These are phyloP conservation scores for Powellomyces hirtus DNA, from an alignment of 192 early-diverging fungal species.

Conservation along the genomic window DNA sequence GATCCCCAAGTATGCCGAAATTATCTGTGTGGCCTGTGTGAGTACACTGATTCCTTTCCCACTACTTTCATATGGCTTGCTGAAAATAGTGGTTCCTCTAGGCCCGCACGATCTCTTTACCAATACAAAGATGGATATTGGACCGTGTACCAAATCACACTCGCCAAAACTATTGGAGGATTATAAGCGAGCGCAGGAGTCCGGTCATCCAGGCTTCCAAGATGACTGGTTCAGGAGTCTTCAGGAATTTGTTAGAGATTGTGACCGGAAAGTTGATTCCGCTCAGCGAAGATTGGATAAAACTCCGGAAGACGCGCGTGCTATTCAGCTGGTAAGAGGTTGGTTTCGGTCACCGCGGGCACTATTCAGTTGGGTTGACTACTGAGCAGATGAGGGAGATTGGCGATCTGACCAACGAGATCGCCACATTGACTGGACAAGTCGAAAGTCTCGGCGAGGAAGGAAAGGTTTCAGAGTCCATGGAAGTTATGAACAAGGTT, in stretches of 20 bases:
- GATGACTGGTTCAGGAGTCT: slow-evolving; percentile 47
- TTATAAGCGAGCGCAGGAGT: slow-evolving; percentile 40
- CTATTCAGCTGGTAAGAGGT: slow-evolving; percentile 21
- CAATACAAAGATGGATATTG: slow-evolving; percentile 50
- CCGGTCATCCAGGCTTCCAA: slow-evolving; percentile 38
- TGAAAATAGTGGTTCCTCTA: no score
- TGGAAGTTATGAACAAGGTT: slow-evolving; percentile 42
- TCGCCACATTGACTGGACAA: slow-evolving; percentile 37
- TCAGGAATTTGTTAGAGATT: slow-evolving; percentile 43
- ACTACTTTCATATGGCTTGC: no score
- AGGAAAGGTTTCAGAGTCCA: slow-evolving; percentile 45
- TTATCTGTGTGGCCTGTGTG: slow-evolving; percentile 46
- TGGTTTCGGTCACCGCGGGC: neutral
- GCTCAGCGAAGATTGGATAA: slow-evolving; percentile 52
- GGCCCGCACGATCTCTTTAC: slow-evolving; percentile 52
- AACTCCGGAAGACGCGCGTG: slow-evolving; percentile 44
- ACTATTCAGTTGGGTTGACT: neutral
- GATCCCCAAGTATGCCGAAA: slow-evolving; percentile 45
- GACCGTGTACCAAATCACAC: slow-evolving; percentile 47
- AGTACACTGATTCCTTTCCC: no score
- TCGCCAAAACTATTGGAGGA: slow-evolving; percentile 49
- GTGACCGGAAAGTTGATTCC: slow-evolving; percentile 46
- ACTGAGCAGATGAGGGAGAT: slow-evolving; percentile 25
- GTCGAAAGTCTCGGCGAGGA: slow-evolving; percentile 51
- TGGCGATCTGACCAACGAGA: slow-evolving; percentile 35